Base-by-base conservation (phyloP, 495 filamentous ascomycete genomes). In the Saxispiralis lemnorum region DNA sequence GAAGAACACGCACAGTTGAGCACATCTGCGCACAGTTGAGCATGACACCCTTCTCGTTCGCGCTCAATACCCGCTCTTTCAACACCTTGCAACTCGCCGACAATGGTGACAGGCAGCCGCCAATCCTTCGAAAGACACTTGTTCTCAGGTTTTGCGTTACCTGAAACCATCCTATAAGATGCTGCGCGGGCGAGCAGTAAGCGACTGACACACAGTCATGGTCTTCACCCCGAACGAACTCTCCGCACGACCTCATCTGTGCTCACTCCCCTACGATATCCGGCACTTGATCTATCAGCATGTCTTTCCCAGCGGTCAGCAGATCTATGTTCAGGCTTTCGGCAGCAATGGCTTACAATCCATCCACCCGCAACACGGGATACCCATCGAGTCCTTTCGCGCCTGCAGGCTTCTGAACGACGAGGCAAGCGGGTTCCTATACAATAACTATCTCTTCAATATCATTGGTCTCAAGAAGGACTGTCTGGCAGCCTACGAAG, bases 361-460 rank as follows among this genome's bases (percentile, higher is more conserved):
- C 7, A 41, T 41, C 6, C 24, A 12, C 12, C 39, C 47, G 4
- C 31, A 45, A 7, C 14, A 20, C 16, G 31, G 14, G 13, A 32
- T 51, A 6, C 21, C 51, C 7, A 34, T 34, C 31, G 30, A 38
- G 15, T 5, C 47, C 14, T 21, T 47, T 1, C 43, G 12, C 2
- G 31, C 35, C 11, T 44, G 42, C 28, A 33, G 32, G 15, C 17
- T 15, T 11, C 18, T 54, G 7, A 19, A 45, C 38, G 17, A 15
- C 11, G 51, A 54, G 19, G 36, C 38, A n/a, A 24, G 47, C 39
- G 48, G 17, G 5, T 41, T 40, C 34, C 41, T 54, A 10, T 54
- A 51, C 51, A 47, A 40, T 28, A 36, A 33, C 39, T 51, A 54
- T 31, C 44, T 54, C 6, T 54, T 51, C 36, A 51, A 50, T 35